Percentiles rank a stretch among this genome's conserved stretches.
Evolutionary conservation across 495 filamentous ascomycete genomes (phyloP).

Genomic region (Thozetella sp.): DNA sequence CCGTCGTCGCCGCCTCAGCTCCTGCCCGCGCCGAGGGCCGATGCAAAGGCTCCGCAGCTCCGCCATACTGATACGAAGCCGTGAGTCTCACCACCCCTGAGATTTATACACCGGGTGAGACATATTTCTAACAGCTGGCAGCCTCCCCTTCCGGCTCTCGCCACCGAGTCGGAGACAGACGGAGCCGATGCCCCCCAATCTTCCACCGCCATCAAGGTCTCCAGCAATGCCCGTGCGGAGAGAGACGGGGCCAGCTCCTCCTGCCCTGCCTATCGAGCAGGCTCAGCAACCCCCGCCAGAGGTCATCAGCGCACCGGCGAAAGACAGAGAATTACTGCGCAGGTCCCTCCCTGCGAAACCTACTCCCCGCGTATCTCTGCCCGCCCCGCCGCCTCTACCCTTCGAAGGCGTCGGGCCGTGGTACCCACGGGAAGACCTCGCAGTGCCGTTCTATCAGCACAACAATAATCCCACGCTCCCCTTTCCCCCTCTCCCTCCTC

Average conservation of each 20-base stretch:
- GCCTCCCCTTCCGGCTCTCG: background rate
- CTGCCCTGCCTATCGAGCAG: background rate
- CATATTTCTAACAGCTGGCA: background rate
- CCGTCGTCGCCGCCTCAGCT: background rate
- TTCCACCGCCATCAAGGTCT: background rate
- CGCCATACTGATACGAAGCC: background rate
- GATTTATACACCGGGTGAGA: background rate
- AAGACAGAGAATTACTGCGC: background rate
- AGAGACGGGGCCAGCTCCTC: background rate
- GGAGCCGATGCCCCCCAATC: background rate
- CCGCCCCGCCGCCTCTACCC: background rate
- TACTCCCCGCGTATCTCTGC: background rate
- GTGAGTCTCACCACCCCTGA: background rate
- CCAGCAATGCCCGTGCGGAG: background rate
- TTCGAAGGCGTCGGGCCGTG: background rate
- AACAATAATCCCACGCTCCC: background rate
- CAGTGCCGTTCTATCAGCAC: slow-evolving; percentile 1
- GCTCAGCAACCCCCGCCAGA: background rate
- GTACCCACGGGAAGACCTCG: background rate
- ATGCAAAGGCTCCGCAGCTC: background rate
- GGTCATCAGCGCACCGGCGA: background rate
- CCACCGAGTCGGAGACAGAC: background rate
- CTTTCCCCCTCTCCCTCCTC: no score
- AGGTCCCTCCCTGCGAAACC: background rate
- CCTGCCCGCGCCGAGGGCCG: background rate